These are phyloP conservation scores for Laguncularia racemosa DNA, from an alignment of 345 rosid genomes.

Conservation along the genomic window DNA sequence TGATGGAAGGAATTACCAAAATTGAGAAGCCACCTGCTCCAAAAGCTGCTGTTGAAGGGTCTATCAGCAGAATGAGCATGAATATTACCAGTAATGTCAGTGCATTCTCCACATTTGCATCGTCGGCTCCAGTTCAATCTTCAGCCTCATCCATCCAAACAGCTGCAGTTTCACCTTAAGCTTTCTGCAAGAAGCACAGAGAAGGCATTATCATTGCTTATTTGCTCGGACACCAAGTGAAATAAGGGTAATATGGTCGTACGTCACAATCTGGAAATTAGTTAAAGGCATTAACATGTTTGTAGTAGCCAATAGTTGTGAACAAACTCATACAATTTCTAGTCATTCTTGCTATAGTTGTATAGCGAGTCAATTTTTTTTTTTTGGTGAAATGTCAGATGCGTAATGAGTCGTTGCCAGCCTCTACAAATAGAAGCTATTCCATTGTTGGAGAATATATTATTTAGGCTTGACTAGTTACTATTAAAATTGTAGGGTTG, in stretches of 20 bases:
- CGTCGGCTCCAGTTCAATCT: constrained; percentile 32
- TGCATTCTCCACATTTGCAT: constrained; percentile 30
- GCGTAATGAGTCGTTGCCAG: no score
- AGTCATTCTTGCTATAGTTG: no score
- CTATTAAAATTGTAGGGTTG: no score
- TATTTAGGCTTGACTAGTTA: no score
- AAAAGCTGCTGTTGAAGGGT: constrained; percentile 14
- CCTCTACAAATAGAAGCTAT: no score
- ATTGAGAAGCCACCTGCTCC: constrained; percentile 36
- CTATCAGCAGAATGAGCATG: constrained; percentile 19
- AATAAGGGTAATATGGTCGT: background rate
- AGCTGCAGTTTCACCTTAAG: constrained; percentile 26
- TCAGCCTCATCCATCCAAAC: constrained; percentile 34
- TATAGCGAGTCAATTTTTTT: no score
- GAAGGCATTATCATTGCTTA: constrained; percentile 24
- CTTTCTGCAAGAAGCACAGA: constrained; percentile 22
- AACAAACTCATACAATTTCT: no score
- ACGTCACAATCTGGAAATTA: no score
- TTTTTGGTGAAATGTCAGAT: no score
- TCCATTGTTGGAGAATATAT: no score
- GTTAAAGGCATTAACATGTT: no score
- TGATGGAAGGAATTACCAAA: constrained; percentile 38
- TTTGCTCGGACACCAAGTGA: constrained; percentile 13
- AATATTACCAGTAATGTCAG: constrained; percentile 23
- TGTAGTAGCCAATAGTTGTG: no score